These are phyloP conservation scores for Zychaea mexicana DNA, from an alignment of 371 early-diverging fungal species.

Conservation along the genomic window DNA sequence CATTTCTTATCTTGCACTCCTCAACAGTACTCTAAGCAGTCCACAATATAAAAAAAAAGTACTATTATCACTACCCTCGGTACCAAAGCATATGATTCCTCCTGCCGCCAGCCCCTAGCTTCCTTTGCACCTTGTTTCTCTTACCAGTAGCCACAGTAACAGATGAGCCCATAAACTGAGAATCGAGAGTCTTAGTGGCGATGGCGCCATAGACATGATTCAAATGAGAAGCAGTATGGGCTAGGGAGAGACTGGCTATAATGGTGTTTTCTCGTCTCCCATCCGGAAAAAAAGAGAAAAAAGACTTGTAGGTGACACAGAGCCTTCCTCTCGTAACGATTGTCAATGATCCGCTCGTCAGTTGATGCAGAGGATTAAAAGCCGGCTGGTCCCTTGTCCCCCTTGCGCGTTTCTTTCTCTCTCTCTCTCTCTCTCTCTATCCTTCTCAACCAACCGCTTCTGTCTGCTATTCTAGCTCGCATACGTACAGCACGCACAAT, in stretches of 20 bases:
- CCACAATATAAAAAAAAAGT: too few relatives aligned
- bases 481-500: neutral
- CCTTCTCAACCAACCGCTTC: neutral
- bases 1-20: neutral
- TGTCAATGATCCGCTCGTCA: slow-evolving; percentile 12
- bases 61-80: too few relatives aligned
- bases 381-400: neutral
- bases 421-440: neutral
- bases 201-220: neutral
- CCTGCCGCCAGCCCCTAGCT: too few relatives aligned
- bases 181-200: neutral
- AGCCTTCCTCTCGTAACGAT: neutral
- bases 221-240: neutral
- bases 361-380: slow-evolving; percentile 13
- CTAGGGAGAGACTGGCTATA: neutral
- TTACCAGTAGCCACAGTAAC: too few relatives aligned
- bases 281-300: neutral
- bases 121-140: neutral
- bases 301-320: neutral
- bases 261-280: neutral
- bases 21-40: neutral
- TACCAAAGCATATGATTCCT: neutral
- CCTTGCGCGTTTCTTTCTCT: neutral
- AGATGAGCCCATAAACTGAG: neutral
- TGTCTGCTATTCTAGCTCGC: too few relatives aligned